These are phyloP conservation scores for Leishmania braziliensis DNA, from an alignment of 208 protist genomes.

Conservation along the genomic window DNA sequence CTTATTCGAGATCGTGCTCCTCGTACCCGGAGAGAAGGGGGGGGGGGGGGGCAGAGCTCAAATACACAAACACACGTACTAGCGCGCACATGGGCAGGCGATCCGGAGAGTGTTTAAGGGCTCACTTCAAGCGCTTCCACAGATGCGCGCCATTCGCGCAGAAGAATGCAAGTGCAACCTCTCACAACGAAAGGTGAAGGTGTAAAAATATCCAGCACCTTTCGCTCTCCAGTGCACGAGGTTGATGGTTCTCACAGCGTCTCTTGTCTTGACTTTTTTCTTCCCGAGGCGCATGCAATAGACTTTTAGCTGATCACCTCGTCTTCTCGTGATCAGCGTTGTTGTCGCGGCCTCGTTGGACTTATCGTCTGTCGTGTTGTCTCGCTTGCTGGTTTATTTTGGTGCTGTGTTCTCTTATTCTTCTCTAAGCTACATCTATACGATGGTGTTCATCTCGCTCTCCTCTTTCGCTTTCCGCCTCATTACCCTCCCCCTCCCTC, in stretches of 20 bases:
- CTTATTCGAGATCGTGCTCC: neutral
- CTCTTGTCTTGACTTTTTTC: neutral
- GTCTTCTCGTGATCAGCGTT: neutral
- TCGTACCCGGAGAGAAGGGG: neutral
- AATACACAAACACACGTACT: neutral
- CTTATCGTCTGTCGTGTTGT: neutral
- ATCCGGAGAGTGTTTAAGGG: neutral
- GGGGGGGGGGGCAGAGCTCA: neutral
- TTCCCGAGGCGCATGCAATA: neutral
- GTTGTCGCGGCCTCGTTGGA: neutral
- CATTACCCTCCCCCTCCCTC: too few relatives aligned
- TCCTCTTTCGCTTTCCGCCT: neutral
- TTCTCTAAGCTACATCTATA: neutral
- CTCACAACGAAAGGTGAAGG: neutral
- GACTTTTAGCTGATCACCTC: neutral
- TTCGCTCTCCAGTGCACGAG: neutral
- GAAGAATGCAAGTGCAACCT: neutral
- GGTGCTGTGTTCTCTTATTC: slow-evolving; percentile 1
- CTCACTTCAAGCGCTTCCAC: neutral
- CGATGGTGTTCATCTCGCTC: neutral
- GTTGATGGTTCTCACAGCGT: neutral
- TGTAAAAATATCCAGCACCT: neutral
- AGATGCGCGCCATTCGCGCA: neutral
- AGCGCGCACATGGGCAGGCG: neutral
- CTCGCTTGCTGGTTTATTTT: neutral